Evolutionary conservation across 768 basidiomycete genomes (phyloP).

Genomic region (Strobilomyces dryophilus): DNA sequence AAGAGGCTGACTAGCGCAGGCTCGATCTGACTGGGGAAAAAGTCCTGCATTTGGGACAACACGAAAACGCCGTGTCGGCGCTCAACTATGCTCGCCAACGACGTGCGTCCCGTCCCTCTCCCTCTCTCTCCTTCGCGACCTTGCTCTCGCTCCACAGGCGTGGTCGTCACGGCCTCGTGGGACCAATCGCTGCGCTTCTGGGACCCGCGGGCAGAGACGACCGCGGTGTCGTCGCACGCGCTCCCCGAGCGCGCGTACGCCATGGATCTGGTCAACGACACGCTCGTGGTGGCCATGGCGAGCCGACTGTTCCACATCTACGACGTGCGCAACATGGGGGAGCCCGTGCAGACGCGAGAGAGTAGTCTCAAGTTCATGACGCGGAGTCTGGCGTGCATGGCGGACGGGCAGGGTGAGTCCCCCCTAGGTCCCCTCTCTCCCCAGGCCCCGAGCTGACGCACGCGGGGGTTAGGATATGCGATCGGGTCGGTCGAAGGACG

Average conservation of each 20-base stretch:
- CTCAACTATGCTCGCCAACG: slow-evolving; percentile 65
- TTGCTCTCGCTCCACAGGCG: slow-evolving; percentile 40
- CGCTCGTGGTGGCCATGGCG: slow-evolving; percentile 90
- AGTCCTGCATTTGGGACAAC: slow-evolving; percentile 71
- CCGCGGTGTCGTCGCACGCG: slow-evolving; percentile 53
- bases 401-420: slow-evolving; percentile 76
- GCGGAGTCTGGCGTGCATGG: slow-evolving; percentile 86
- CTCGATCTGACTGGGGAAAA: slow-evolving; percentile 74
- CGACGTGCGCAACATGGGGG: slow-evolving; percentile 74
- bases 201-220: slow-evolving; percentile 65
- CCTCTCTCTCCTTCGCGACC: too few species aligned
- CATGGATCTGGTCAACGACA: slow-evolving; percentile 73
- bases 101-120: slow-evolving; percentile 36
- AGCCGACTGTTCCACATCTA: slow-evolving; percentile 88
- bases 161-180: slow-evolving; percentile 86
- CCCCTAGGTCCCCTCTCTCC: not conserved
- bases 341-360: slow-evolving; percentile 77
- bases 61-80: slow-evolving; percentile 74
- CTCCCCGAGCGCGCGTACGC: slow-evolving; percentile 85
- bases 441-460: too few species aligned
- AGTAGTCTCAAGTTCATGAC: slow-evolving; percentile 97
- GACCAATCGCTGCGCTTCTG: slow-evolving; percentile 85
- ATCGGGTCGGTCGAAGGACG: slow-evolving; percentile 93
- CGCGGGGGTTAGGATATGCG: slow-evolving; percentile 64
- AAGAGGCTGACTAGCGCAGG: slow-evolving; percentile 28